Conservation (phyloP, 352 stramenopile genomes). For the Globisporangium rhizosaccharum region DNA sequence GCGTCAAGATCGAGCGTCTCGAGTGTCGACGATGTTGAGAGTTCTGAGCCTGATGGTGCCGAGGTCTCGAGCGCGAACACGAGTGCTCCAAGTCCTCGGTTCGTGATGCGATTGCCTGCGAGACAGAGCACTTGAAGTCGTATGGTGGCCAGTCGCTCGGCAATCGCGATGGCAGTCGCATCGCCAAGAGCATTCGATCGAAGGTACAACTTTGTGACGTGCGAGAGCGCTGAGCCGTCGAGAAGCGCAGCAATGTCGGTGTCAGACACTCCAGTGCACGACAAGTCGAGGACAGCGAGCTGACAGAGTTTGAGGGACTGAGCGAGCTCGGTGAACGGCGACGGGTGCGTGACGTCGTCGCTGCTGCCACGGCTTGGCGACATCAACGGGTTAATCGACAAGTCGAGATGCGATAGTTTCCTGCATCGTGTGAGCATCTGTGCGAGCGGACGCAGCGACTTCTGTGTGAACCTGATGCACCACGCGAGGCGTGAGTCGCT, state of each 20-base stretch:
- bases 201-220: constrained; percentile 32
- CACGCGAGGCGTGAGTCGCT: not conserved
- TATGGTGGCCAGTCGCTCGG: constrained; percentile 13
- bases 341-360: not conserved
- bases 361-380: not conserved
- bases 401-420: constrained; percentile 28
- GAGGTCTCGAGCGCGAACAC: constrained; percentile 41
- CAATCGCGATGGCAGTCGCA: constrained; percentile 16
- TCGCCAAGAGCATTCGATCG: constrained; percentile 41
- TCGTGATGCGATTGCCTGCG: constrained; percentile 35
- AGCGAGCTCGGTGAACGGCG: constrained; percentile 3
- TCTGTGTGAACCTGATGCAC: constrained; percentile 26
- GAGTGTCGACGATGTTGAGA: constrained; percentile 27
- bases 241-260: constrained; percentile 14
- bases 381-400: constrained; percentile 40
- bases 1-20: constrained; percentile 43
- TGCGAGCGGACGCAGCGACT: constrained; percentile 16
- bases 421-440: constrained; percentile 26
- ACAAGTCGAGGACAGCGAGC: constrained; percentile 35
- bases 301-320: constrained; percentile 4
- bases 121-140: constrained; percentile 30
- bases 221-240: not conserved
- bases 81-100: constrained; percentile 33
- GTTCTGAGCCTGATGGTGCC: not conserved
- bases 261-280: constrained; percentile 35